Percentiles rank a stretch among this genome's conserved stretches.
phyloP scores from a whole-genome alignment of 2,329 filamentous ascomycete species.

The Pseudogymnoascus destructans region DNA sequence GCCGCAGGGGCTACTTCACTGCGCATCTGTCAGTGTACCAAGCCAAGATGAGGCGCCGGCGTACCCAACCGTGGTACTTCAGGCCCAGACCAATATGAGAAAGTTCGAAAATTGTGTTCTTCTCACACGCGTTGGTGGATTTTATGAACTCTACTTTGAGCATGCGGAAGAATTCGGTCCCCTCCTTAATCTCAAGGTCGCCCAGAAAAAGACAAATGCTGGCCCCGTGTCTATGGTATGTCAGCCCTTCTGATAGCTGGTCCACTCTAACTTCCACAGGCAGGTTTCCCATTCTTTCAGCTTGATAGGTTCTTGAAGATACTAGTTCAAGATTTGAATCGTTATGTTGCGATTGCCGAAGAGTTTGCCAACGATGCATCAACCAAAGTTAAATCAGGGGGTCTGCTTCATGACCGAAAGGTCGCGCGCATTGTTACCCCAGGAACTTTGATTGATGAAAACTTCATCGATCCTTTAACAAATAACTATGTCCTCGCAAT shows the following conservation, averaged over 20 bases:
- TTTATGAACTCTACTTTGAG: slow-evolving; percentile 96
- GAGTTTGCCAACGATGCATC: slow-evolving; percentile 68
- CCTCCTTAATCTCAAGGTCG: slow-evolving; percentile 75
- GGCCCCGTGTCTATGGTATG: slow-evolving; percentile 73
- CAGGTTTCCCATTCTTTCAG: slow-evolving; percentile 88
- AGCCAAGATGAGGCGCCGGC: slow-evolving; percentile 29
- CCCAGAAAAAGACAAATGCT: slow-evolving; percentile 63
- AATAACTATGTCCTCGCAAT: slow-evolving; percentile 89
- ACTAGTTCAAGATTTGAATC: slow-evolving; percentile 78
- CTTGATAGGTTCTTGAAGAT: slow-evolving; percentile 86
- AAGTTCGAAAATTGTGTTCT: slow-evolving; percentile 85
- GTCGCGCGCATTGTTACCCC: slow-evolving; percentile 85
- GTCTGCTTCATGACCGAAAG: slow-evolving; percentile 69
- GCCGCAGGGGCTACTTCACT: neutral
- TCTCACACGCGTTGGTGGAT: slow-evolving; percentile 82
- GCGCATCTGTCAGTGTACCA: neutral
- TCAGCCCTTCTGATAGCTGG: neutral
- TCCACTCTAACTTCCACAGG: slow-evolving; percentile 34
- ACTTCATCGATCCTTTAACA: slow-evolving; percentile 86
- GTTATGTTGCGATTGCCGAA: slow-evolving; percentile 87
- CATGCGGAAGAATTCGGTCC: slow-evolving; percentile 84
- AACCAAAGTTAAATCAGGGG: slow-evolving; percentile 60
- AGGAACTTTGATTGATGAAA: slow-evolving; percentile 91
- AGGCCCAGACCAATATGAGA: slow-evolving; percentile 78
- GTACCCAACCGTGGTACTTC: slow-evolving; percentile 81